phyloP scores from a whole-genome alignment of 2,329 filamentous ascomycete species.

The Sporothrix pseudoabietina region DNA sequence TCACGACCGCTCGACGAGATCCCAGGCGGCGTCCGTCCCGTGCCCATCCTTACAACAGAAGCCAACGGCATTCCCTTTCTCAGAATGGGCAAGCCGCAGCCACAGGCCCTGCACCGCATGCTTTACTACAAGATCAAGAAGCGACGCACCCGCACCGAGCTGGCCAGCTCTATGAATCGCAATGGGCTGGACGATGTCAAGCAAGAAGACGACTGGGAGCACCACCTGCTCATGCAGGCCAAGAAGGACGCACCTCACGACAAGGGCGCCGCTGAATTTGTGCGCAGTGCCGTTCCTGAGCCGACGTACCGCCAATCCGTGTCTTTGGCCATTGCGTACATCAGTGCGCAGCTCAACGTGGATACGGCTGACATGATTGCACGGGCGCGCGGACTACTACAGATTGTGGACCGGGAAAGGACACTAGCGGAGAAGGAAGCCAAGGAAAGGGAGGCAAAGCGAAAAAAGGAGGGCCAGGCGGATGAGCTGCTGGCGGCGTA shows the following conservation, averaged over 20 bases:
- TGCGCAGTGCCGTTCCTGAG: neutral
- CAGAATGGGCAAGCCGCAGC: constrained; percentile 67
- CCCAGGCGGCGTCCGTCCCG: constrained; percentile 53
- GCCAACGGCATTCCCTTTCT: constrained; percentile 64
- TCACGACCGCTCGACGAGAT: constrained; percentile 55
- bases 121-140: constrained; percentile 54
- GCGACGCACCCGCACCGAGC: constrained; percentile 48
- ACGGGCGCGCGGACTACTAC: constrained; percentile 46
- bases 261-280: neutral
- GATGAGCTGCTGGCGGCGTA: constrained; percentile 9
- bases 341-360: constrained; percentile 40
- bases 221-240: constrained; percentile 42
- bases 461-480: constrained; percentile 24
- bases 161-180: constrained; percentile 46
- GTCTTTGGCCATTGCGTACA: constrained; percentile 29
- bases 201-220: constrained; percentile 55
- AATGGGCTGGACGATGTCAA: constrained; percentile 40
- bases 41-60: constrained; percentile 59
- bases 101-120: constrained; percentile 58
- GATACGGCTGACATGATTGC: constrained; percentile 47
- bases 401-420: constrained; percentile 47
- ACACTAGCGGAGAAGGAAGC: constrained; percentile 40
- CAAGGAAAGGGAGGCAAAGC: constrained; percentile 33
- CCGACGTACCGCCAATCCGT: constrained; percentile 41
- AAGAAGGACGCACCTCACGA: constrained; percentile 36